Evolutionary conservation across 768 basidiomycete species (phyloP).

Genomic region (Mycena belliarum): DNA sequence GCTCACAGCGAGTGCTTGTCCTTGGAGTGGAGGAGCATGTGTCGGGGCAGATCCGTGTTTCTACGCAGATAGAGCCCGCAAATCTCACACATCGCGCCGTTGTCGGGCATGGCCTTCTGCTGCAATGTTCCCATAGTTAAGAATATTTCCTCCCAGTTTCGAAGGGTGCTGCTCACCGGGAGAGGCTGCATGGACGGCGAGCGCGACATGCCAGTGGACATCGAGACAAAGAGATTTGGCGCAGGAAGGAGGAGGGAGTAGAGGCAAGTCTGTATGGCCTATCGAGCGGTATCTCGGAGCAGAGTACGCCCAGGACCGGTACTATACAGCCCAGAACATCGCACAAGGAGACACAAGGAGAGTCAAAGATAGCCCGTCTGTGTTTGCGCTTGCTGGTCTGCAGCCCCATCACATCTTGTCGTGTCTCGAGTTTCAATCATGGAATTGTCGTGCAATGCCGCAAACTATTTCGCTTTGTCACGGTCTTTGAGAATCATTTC

Average conservation of each 20-base stretch:
- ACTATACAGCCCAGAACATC: slow-evolving; percentile 11
- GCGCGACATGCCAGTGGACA: not conserved
- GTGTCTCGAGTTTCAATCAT: too few species aligned
- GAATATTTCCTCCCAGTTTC: not conserved
- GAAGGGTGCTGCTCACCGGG: not conserved
- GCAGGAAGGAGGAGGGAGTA: not conserved
- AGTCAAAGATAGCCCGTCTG: slow-evolving; percentile 1
- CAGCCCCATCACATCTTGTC: not conserved
- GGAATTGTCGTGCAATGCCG: too few species aligned
- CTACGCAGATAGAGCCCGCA: slow-evolving; percentile 24
- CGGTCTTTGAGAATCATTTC: too few species aligned
- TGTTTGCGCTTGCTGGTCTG: not conserved
- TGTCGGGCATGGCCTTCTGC: slow-evolving; percentile 6
- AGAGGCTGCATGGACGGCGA: not conserved
- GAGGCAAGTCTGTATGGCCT: not conserved
- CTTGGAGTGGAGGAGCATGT: slow-evolving; percentile 25
- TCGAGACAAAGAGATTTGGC: not conserved
- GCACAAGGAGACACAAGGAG: too few species aligned
- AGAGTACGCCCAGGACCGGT: slow-evolving; percentile 12
- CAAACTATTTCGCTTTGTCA: too few species aligned
- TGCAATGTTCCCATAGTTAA: not conserved
- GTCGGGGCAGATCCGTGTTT: slow-evolving; percentile 29
- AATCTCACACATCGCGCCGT: slow-evolving; percentile 16
- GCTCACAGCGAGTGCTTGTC: slow-evolving; percentile 27
- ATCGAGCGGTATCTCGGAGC: not conserved